Percentiles rank a stretch among this genome's conserved stretches.
Conservation (phyloP, 1,284 basidiomycete genomes). For the Ustilago xerochloae region DNA sequence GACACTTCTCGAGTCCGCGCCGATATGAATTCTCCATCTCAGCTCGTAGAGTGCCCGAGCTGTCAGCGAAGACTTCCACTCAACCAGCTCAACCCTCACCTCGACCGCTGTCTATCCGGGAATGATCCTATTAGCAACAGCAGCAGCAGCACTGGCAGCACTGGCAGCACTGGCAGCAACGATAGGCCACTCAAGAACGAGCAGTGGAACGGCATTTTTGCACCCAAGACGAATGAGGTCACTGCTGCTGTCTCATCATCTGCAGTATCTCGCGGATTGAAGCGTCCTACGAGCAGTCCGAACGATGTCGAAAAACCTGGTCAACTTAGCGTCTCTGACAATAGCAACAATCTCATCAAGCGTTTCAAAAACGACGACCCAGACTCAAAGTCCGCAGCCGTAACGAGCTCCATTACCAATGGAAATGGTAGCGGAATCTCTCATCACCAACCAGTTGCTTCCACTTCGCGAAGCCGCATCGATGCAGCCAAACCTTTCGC, state of each 20-base stretch:
- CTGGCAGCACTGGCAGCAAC: too few relatives aligned
- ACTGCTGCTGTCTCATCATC: not conserved
- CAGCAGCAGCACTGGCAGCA: too few relatives aligned
- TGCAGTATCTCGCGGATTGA: conserved; percentile 12
- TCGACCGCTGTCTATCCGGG: conserved; percentile 56
- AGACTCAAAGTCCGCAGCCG: not conserved
- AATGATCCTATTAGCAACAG: not conserved
- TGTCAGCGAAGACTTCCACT: conserved; percentile 48
- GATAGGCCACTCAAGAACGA: conserved; percentile 14
- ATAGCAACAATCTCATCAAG: too few relatives aligned
- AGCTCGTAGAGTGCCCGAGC: conserved; percentile 57
- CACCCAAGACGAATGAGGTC: not conserved
- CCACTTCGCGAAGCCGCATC: conserved; percentile 31
- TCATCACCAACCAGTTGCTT: conserved; percentile 4
- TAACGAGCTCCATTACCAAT: not conserved
- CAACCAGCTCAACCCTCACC: conserved; percentile 59
- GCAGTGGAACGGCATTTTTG: conserved; percentile 26
- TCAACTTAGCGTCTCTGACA: too few relatives aligned
- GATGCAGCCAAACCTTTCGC: conserved; percentile 60
- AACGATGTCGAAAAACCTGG: not conserved
- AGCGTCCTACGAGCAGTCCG: conserved; percentile 1
- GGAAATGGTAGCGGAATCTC: not conserved
- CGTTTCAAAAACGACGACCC: conserved; percentile 1
- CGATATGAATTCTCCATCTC: conserved; percentile 29
- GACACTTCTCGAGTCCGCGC: too few relatives aligned